Evolutionary conservation across 1,284 basidiomycete species (phyloP), one percentile per base, ranked within the genome.

Genomic region (Clitocybe nebularis): DNA sequence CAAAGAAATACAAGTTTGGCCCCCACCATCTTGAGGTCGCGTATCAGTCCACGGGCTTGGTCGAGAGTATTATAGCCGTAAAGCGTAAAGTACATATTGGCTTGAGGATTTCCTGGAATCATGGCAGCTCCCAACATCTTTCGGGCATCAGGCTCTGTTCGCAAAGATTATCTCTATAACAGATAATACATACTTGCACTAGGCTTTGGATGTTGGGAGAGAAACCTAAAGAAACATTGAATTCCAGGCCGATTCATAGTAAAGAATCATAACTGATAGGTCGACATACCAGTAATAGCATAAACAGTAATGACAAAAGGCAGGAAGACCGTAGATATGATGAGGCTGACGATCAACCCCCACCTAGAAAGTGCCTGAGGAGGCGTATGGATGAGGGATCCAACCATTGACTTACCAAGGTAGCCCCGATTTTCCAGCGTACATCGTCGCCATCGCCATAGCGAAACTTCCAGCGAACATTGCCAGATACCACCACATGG

Each of bases 401-500:
- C n/a, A n/a, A 45, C n/a, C n/a, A n/a, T n/a, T n/a, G 44, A 37
- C 47, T 30, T 30, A 54, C 55, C 55, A 57, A 23, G 55, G 55
- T 14, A 80, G 61, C 28, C 70, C 69, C 5, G 74, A 74, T 44
- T 73, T 52, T 3, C 69, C 72, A 20, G 72, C 72, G 52, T 81
- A 79, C 53, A 75, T 71, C 6, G 75, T 71, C 21, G 67, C 63
- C 58, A 70, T 67, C 0, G 72, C 73, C 61, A 74, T 74, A 4
- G 67, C 66, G 49, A 76, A 68, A 28, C 71, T 71, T 16, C 39
- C 62, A 7, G 65, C 41, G 26, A 80, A 68, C 4, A 74, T 61
- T 11, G 61, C 49, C 17, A 70, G 54, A 59, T 79, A 84, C 78
- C 80, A 81, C 73, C 74, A 80, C 61, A 72, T 72, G 3, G 78